These are phyloP conservation scores for Ceratobasidium sp. DNA, from an alignment of 1,284 basidiomycete species.

Conservation along the genomic window DNA sequence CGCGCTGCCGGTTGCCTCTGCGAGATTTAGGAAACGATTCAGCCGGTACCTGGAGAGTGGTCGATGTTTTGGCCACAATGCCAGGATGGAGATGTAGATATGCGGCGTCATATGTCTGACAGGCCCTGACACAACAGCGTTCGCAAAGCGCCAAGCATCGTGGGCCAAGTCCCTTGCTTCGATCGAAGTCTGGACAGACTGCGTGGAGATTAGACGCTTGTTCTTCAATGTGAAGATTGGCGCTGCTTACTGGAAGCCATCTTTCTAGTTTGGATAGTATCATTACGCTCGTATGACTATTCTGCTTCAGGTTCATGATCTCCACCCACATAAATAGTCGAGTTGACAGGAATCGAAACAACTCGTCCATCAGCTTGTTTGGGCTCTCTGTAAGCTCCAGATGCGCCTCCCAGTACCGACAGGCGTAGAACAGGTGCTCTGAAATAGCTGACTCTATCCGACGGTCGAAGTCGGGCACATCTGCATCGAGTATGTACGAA, in stretches of 20 bases:
- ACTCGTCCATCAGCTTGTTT: neutral
- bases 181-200: too few relatives aligned
- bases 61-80: conserved; percentile 32
- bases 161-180: neutral
- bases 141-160: conserved; percentile 26
- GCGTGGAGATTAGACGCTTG: neutral
- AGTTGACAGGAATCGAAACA: neutral
- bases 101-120: conserved; percentile 21
- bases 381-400: neutral
- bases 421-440: neutral
- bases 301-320: conserved; percentile 25
- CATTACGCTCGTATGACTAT: neutral
- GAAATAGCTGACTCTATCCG: neutral
- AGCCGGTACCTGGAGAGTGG: neutral
- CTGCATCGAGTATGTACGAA: conserved; percentile 22
- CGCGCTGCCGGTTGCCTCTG: neutral
- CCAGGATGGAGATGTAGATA: conserved; percentile 36
- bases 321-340: conserved; percentile 33
- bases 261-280: neutral
- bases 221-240: neutral
- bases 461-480: neutral
- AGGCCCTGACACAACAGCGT: neutral
- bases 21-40: neutral
- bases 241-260: neutral
- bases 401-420: conserved; percentile 31